phyloP scores from a whole-genome alignment of 345 rosid species.

The Brassica nigra region DNA sequence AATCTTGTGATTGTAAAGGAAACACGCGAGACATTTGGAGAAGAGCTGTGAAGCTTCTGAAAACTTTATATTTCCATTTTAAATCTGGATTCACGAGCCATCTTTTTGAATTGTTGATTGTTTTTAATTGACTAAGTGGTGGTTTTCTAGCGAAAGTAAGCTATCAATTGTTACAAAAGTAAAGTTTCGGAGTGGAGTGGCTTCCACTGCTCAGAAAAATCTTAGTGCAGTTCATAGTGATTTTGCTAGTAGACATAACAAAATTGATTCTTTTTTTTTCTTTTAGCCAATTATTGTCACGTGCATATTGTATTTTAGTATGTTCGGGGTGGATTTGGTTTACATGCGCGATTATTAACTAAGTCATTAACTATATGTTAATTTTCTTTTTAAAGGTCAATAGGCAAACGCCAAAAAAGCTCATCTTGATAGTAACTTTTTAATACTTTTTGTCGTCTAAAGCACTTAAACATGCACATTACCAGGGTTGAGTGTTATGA shows the following conservation, averaged over 20 bases:
- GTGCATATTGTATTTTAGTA: constrained; percentile 19
- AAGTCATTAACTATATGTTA: neutral
- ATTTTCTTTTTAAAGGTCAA: neutral
- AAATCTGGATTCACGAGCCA: neutral
- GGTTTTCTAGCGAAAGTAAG: neutral
- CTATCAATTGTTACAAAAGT: neutral
- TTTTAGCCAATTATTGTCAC: constrained; percentile 33
- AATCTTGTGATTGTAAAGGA: neutral
- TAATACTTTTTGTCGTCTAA: neutral
- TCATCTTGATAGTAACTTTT: neutral
- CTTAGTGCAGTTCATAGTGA: neutral
- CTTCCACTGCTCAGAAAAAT: constrained; percentile 3
- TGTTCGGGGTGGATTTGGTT: constrained; percentile 11
- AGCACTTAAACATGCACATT: neutral
- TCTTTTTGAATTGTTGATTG: neutral
- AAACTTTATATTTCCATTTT: neutral
- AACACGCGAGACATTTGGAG: neutral
- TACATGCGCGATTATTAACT: constrained; percentile 35
- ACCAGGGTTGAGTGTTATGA: neutral
- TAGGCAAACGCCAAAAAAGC: constrained; percentile 15
- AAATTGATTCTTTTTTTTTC: constrained; percentile 13
- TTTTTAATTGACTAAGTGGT: neutral
- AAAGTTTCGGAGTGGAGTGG: neutral
- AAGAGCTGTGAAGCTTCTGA: neutral
- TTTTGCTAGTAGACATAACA: constrained; percentile 6